Evolutionary conservation across 2,329 filamentous ascomycete species (phyloP), one percentile per base, ranked within the genome.

Genomic region (Beauveria brongniartii): DNA sequence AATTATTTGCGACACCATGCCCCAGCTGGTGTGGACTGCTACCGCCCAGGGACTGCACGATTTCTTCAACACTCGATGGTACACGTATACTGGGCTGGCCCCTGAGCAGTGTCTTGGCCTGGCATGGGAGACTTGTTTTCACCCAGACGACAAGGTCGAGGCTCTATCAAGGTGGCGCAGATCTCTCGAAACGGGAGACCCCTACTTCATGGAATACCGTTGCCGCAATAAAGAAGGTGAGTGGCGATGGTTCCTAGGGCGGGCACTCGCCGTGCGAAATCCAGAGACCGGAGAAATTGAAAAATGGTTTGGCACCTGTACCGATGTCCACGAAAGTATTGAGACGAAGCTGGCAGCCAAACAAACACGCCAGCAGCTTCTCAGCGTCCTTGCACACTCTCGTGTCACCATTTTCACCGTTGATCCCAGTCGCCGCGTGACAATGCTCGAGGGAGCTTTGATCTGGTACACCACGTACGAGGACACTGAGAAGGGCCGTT

Each of bases 261-360:
- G 88, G 48, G 90, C 89, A 1, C 71, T 89, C 16, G 88, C 90
- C 0, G 78, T 91, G 67, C 80, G 79, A 44, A 84, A 90, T 63
- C 81, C 80, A 63, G 81, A 86, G 50, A 83, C 82, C 0, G 88
- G 87, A 2, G 76, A 80, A 53, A 90, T 92, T 54, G 79, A 90
- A 62, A 91, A 89, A 69, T 92, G 89, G 89, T 91, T 90, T 67
- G 90, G 88, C 75, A 91, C 88, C 1, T 91, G 87, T 67, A 92
- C 89, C 14, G 89, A 93, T 64, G 88, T 92, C 20, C 86, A 92
- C 68, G 88, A 92, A 63, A 80, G 85, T 48, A 86, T 92, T 3
- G 80, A 89, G 67, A 82, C 87, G 16, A 85, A 88, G 62, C 78
- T 88, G 63, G 80, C 81, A 54, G 87, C 87, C 18, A 85, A 84